Base-by-base conservation (phyloP, 768 basidiomycete species). In the Mycena alexandri region DNA sequence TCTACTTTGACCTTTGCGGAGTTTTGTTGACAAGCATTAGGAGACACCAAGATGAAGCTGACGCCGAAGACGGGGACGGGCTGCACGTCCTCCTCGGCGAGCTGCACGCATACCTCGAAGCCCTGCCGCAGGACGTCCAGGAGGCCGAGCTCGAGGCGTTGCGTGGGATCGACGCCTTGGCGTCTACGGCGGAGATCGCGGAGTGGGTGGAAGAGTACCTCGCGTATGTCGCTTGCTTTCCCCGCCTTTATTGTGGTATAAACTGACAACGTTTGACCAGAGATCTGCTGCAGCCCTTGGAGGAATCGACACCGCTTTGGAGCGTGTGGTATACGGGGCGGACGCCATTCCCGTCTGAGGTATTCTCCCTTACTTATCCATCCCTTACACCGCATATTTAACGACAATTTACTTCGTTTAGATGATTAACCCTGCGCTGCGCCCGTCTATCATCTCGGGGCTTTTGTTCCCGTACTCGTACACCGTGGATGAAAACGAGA, bases 321-420 rank as follows among this genome's bases (percentile, higher is more conserved):
- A 88, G 90, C 61, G 76, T 93, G 11, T 94, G 91, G 91, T 92
- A 89, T 63, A 93, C 89, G 0, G 90, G 91, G 6, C 74, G 78
- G 8, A 82, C 86, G 3, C 85, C 89, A 1, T 91, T 92, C 67
- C 89, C 92, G 3, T 83, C 85, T 13, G 90, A 93, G 80, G 92
- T 93, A 68, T 51, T 6, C 29, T 29, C 29, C 6, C 29, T 81
- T 72, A 42, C 22, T 50, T 0, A 22, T 19, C 5, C 38, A 13
- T 46, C 16, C 5, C 25, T 22, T 44, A 16, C 33, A 19, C 19
- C 17, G 19, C 8, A n/a, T 14, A 42, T 13, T 12, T 21, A 38
- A 36, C 19, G 12, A 12, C 43, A 17, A 38, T 38, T 29, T 29
- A 29, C 9, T 14, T n/a, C n/a, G n/a, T 25, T 25, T 60, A 93